Percentiles rank a stretch among this genome's conserved stretches.
Conservation (phyloP, 164 flowering plant species). For the Umbilicus rupestris region DNA sequence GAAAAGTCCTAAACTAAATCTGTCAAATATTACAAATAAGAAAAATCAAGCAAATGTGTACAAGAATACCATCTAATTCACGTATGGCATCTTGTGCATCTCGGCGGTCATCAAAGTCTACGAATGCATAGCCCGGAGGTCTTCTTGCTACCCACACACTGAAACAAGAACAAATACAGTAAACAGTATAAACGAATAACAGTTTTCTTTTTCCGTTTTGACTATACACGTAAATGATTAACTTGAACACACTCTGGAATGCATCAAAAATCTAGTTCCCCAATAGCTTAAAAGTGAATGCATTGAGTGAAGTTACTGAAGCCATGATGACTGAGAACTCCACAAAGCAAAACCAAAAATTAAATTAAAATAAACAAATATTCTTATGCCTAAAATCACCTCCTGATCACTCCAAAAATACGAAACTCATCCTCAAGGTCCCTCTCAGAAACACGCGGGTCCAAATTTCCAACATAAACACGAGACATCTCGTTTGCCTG, state of each 20-base stretch:
- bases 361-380: too few relatives aligned
- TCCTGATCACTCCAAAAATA: slow-evolving; percentile 47
- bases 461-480: slow-evolving; percentile 68
- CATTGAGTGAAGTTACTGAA: not conserved
- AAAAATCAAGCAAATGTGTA: not conserved
- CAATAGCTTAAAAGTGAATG: too few relatives aligned
- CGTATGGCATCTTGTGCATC: slow-evolving; percentile 92
- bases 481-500: slow-evolving; percentile 40
- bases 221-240: not conserved
- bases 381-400: slow-evolving; percentile 44
- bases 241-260: too few relatives aligned
- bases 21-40: not conserved
- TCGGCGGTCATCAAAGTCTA: slow-evolving; percentile 82
- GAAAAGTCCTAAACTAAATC: not conserved
- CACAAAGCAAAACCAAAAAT: too few relatives aligned
- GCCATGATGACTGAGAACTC: too few relatives aligned
- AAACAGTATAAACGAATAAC: not conserved
- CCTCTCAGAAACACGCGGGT: slow-evolving; percentile 52
- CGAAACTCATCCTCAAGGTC: slow-evolving; percentile 79
- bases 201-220: not conserved
- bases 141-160: slow-evolving; percentile 96
- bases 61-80: slow-evolving; percentile 65
- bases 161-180: slow-evolving; percentile 11
- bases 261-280: too few relatives aligned
- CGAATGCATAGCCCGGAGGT: slow-evolving; percentile 92